Percentiles rank a stretch among this genome's conserved stretches.
These are phyloP conservation scores for Clavispora carvajalis DNA, from an alignment of 805 yeast species.

Conservation along the genomic window DNA sequence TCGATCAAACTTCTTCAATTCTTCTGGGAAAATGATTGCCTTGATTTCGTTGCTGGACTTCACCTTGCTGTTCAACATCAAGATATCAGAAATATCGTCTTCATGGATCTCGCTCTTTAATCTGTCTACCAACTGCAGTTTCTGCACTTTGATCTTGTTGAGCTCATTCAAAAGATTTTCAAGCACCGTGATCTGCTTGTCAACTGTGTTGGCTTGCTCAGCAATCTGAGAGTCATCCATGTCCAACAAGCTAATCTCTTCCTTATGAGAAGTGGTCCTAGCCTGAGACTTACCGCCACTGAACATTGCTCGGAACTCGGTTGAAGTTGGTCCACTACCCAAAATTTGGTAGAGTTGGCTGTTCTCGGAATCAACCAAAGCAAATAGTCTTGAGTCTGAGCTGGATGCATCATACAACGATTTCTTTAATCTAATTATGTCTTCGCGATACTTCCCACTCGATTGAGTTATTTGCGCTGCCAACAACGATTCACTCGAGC, in stretches of 20 bases:
- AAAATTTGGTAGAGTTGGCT: conserved; percentile 21
- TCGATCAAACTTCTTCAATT: conserved; percentile 70
- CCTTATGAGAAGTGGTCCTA: conserved; percentile 9
- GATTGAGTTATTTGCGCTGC: conserved; percentile 5
- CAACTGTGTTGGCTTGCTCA: conserved; percentile 19
- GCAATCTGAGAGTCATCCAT: conserved; percentile 46
- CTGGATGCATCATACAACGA: conserved; percentile 56
- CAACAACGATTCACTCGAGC: conserved; percentile 25
- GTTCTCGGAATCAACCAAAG: conserved; percentile 36
- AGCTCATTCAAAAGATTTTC: conserved; percentile 59
- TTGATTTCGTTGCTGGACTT: conserved; percentile 54
- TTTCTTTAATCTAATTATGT: conserved; percentile 51
- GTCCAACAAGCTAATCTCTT: conserved; percentile 54
- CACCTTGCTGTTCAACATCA: conserved; percentile 58
- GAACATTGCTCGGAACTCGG: conserved; percentile 33
- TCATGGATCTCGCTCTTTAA: conserved; percentile 65
- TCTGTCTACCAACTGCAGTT: conserved; percentile 54
- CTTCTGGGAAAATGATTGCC: conserved; percentile 55
- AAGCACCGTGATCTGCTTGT: conserved; percentile 40
- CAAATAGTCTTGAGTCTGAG: conserved; percentile 52
- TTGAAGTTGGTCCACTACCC: conserved; percentile 38
- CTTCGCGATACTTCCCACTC: conserved; percentile 38
- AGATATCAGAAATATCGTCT: conserved; percentile 78
- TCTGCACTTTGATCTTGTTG: conserved; percentile 57
- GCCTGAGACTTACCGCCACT: neutral